Evolutionary conservation across 805 yeast genomes (phyloP).

Genomic region (Metschnikowia kunwiensis): DNA sequence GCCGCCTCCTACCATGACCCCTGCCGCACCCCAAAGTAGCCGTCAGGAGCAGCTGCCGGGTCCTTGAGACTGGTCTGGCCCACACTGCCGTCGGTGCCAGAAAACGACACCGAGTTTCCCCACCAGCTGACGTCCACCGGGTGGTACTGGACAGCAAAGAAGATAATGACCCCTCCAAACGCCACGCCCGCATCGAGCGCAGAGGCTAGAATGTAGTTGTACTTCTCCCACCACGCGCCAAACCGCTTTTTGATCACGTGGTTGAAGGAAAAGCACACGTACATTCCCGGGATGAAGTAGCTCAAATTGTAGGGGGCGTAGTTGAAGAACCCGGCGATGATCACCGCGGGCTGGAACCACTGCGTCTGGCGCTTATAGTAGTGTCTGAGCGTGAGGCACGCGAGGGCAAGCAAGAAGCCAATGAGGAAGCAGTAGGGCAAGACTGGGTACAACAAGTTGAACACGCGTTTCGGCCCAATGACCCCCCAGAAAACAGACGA

Average conservation of each 20-base stretch:
- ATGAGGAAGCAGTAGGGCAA: slow-evolving; percentile 35
- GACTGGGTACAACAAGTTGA: slow-evolving; percentile 13
- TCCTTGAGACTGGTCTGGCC: slow-evolving; percentile 1
- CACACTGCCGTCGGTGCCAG: slow-evolving; percentile 35
- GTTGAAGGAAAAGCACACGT: slow-evolving; percentile 32
- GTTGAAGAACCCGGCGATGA: slow-evolving; percentile 50
- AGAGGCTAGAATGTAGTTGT: slow-evolving; percentile 42
- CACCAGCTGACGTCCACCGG: slow-evolving; percentile 50
- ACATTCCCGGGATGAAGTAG: slow-evolving; percentile 14
- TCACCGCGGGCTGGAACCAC: slow-evolving; percentile 36
- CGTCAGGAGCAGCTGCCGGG: slow-evolving; percentile 24
- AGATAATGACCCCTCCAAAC: slow-evolving; percentile 35
- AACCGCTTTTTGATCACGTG: slow-evolving; percentile 37
- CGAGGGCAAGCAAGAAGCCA: slow-evolving; percentile 36
- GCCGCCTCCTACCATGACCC: no score
- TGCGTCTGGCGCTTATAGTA: slow-evolving; percentile 35
- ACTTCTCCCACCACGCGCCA: slow-evolving; percentile 44
- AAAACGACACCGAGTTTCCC: slow-evolving; percentile 49
- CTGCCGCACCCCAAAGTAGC: slow-evolving; percentile 37
- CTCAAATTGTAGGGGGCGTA: slow-evolving; percentile 50
- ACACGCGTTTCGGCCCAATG: slow-evolving; percentile 29
- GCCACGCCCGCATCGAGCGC: slow-evolving; percentile 45
- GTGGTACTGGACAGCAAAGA: slow-evolving; percentile 28
- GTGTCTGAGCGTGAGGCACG: slow-evolving; percentile 36
- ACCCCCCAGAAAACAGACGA: slow-evolving; percentile 44